Evolutionary conservation across 2,329 filamentous ascomycete genomes (phyloP).

Genomic region (Pyrenophora seminiperda): DNA sequence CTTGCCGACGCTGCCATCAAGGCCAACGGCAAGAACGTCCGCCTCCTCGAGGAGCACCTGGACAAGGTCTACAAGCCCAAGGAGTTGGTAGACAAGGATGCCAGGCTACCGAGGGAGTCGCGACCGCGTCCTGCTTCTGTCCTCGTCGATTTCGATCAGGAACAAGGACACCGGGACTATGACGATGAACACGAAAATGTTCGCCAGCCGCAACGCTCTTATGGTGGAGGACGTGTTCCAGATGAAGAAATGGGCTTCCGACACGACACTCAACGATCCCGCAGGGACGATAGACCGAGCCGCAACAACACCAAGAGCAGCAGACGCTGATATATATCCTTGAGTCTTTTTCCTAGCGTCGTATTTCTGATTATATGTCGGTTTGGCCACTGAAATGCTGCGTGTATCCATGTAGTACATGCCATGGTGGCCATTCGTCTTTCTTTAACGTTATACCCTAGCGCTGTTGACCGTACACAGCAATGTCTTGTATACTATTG

Average conservation of each 20-base stretch:
- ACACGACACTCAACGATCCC: constrained; percentile 26
- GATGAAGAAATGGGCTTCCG: constrained; percentile 43
- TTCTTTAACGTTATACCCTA: constrained; percentile 17
- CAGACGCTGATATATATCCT: constrained; percentile 19
- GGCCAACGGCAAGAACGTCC: constrained; percentile 77
- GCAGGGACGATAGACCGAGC: constrained; percentile 27
- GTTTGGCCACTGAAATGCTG: neutral
- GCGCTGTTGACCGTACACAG: constrained; percentile 9
- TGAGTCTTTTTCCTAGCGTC: constrained; percentile 8
- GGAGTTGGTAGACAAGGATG: constrained; percentile 25
- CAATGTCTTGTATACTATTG: constrained; percentile 10
- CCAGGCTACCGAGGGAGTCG: constrained; percentile 25
- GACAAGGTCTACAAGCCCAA: constrained; percentile 67
- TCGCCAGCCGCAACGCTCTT: constrained; percentile 35
- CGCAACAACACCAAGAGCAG: constrained; percentile 33
- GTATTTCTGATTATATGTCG: constrained; percentile 10
- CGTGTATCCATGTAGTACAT: constrained; percentile 1
- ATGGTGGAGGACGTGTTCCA: constrained; percentile 32
- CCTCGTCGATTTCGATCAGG: constrained; percentile 53
- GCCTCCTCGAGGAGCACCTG: constrained; percentile 70
- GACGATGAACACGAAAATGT: constrained; percentile 35
- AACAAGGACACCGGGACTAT: constrained; percentile 39
- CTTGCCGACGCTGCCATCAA: constrained; percentile 73
- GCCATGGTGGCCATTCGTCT: constrained; percentile 5
- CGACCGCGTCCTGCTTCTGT: constrained; percentile 53